Evolutionary conservation across 1,139 yeast species (phyloP).

Genomic region (Pichia sp.): DNA sequence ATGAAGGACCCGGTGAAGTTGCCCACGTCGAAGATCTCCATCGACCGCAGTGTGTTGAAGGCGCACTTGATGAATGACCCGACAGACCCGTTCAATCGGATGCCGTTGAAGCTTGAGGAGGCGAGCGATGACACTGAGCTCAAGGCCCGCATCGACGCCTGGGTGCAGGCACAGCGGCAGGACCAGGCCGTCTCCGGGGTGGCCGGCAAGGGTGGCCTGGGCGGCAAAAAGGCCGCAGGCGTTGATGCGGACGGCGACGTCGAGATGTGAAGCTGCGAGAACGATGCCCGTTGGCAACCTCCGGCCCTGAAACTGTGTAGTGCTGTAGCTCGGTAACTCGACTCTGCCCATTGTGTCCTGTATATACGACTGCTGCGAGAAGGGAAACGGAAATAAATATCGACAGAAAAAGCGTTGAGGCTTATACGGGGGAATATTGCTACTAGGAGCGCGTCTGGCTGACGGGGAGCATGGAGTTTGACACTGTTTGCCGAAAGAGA

Average conservation of each 20-base stretch:
- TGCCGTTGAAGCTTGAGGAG: slow-evolving; percentile 85
- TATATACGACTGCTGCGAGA: background rate
- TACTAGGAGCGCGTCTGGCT: background rate
- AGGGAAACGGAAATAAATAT: background rate
- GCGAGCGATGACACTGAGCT: slow-evolving; percentile 73
- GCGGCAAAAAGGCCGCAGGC: too few relatives aligned
- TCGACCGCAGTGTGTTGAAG: slow-evolving; percentile 88
- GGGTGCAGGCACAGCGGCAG: slow-evolving; percentile 39
- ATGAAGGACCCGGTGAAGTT: slow-evolving; percentile 95
- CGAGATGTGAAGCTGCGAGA: slow-evolving; percentile 20
- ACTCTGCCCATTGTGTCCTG: background rate
- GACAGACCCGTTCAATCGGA: slow-evolving; percentile 94
- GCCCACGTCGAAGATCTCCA: slow-evolving; percentile 78
- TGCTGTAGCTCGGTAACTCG: too few relatives aligned
- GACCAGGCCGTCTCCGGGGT: too few relatives aligned
- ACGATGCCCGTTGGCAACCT: too few relatives aligned
- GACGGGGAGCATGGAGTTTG: background rate
- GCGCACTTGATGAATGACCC: slow-evolving; percentile 92
- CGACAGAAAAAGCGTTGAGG: background rate
- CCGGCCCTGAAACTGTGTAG: too few relatives aligned
- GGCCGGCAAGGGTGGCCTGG: too few relatives aligned
- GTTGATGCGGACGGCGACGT: slow-evolving; percentile 27
- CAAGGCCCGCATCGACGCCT: slow-evolving; percentile 55
- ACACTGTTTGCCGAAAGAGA: background rate
- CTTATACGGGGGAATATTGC: background rate